A percentile compares a stretch with the other conserved stretches of the same genome.
Evolutionary conservation across 2,329 filamentous ascomycete species (phyloP).

Genomic region (Gnomoniopsis smithogilvyi): DNA sequence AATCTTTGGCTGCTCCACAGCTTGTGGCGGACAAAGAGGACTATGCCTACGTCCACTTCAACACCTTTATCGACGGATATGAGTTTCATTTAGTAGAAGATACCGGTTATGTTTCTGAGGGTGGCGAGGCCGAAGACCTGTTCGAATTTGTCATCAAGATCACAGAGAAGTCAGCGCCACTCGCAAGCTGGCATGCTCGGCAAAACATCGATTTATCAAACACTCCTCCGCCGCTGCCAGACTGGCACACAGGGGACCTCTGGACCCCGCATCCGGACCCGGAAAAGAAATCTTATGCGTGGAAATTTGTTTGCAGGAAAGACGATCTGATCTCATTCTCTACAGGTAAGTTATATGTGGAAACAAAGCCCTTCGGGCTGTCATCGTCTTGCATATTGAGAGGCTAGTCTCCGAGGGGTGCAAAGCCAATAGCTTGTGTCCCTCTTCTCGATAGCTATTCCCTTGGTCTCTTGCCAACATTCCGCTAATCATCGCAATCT

Average conservation of each 20-base stretch:
- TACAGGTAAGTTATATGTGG: neutral
- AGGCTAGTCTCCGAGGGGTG: too few species aligned
- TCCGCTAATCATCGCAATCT: too few species aligned
- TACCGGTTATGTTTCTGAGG: slow-evolving; percentile 15
- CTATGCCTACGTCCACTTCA: slow-evolving; percentile 20
- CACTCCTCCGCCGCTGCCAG: slow-evolving; percentile 14
- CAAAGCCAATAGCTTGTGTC: too few species aligned
- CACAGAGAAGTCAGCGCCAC: slow-evolving; percentile 11
- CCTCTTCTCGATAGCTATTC: too few species aligned
- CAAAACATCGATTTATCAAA: slow-evolving; percentile 8
- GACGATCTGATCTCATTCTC: slow-evolving; percentile 25
- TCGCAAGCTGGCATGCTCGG: slow-evolving; percentile 19
- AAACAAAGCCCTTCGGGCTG: too few species aligned
- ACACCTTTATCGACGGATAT: slow-evolving; percentile 16
- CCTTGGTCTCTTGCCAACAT: too few species aligned
- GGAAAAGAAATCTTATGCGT: slow-evolving; percentile 19
- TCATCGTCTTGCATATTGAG: too few species aligned
- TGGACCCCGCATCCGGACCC: slow-evolving; percentile 24
- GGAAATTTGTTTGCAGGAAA: slow-evolving; percentile 22
- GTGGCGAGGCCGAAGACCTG: slow-evolving; percentile 7
- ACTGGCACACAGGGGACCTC: slow-evolving; percentile 20
- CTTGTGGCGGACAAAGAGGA: slow-evolving; percentile 19
- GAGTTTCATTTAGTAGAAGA: slow-evolving; percentile 19
- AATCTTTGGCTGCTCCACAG: slow-evolving; percentile 14
- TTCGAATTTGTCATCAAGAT: slow-evolving; percentile 21